A percentile compares a stretch with the other conserved stretches of the same genome.
These are phyloP conservation scores for Canna indica DNA, from an alignment of 176 grass and related monocot genomes.

Conservation along the genomic window DNA sequence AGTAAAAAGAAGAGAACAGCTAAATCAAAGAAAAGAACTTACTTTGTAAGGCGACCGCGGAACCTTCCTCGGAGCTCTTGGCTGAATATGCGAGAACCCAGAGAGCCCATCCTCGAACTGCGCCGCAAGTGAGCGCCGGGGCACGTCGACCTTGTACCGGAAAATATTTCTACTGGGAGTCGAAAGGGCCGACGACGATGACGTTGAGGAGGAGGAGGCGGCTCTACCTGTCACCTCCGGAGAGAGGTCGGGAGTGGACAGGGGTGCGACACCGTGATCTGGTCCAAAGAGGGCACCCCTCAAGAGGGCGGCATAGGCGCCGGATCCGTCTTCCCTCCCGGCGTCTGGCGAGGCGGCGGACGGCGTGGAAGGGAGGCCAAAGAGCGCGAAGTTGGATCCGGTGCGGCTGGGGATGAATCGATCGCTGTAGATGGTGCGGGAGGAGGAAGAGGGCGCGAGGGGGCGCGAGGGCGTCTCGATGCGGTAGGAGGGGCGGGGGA, in stretches of 20 bases:
- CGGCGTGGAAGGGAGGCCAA: background rate
- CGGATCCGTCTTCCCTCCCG: constrained; percentile 33
- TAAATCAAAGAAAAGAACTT: background rate
- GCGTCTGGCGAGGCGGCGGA: constrained; percentile 8
- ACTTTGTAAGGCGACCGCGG: constrained; percentile 82
- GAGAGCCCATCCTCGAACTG: constrained; percentile 66
- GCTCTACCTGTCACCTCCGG: constrained; percentile 15
- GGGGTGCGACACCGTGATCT: constrained; percentile 32
- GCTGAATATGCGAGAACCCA: constrained; percentile 29
- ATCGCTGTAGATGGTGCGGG: constrained; percentile 10
- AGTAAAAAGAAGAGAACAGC: background rate
- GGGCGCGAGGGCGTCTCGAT: constrained; percentile 71
- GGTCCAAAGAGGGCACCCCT: constrained; percentile 68
- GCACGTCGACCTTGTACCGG: constrained; percentile 84
- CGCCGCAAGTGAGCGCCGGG: constrained; percentile 37
- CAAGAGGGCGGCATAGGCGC: constrained; percentile 72
- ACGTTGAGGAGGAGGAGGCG: constrained; percentile 52
- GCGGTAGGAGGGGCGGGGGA: constrained; percentile 54
- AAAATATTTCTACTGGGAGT: constrained; percentile 66
- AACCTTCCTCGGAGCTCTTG: constrained; percentile 61
- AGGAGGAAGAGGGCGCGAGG: constrained; percentile 13
- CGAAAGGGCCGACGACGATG: constrained; percentile 36
- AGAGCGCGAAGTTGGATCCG: constrained; percentile 20
- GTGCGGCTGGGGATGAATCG: constrained; percentile 28
- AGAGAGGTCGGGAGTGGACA: constrained; percentile 9